phyloP scores from a whole-genome alignment of 805 yeast genomes.

The Barnettozyma pratensis region DNA sequence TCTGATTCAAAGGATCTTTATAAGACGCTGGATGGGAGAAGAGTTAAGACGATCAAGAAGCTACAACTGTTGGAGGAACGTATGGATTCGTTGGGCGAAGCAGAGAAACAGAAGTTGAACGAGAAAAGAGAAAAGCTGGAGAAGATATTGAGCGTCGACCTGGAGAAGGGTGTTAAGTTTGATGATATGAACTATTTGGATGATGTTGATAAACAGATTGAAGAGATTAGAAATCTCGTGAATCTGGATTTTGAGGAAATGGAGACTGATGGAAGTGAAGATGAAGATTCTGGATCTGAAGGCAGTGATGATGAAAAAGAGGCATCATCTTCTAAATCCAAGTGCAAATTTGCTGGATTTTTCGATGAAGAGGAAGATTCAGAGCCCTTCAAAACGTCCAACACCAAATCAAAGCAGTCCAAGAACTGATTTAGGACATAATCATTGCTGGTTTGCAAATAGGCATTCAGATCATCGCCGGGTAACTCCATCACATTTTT shows the following conservation, averaged over 20 bases:
- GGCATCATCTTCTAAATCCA: neutral
- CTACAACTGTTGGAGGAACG: conserved; percentile 32
- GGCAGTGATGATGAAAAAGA: conserved; percentile 3
- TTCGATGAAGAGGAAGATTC: conserved; percentile 4
- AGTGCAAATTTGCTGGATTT: conserved; percentile 3
- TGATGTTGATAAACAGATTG: conserved; percentile 32
- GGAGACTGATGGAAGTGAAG: conserved; percentile 3
- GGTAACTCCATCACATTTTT: neutral
- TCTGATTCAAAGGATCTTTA: conserved; percentile 29
- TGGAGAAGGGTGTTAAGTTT: conserved; percentile 27
- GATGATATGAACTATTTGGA: conserved; percentile 35
- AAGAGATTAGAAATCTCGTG: conserved; percentile 29
- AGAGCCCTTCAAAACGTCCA: too few relatives aligned
- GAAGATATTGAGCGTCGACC: conserved; percentile 28
- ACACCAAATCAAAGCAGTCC: too few relatives aligned
- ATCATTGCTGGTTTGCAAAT: too few relatives aligned
- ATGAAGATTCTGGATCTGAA: neutral
- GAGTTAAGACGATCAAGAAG: conserved; percentile 31
- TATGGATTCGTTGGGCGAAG: conserved; percentile 15
- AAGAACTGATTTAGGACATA: too few relatives aligned
- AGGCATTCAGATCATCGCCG: neutral
- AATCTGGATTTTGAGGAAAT: conserved; percentile 9
- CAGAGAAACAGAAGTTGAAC: conserved; percentile 18
- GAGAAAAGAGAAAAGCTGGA: conserved; percentile 33
- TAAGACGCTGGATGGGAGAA: conserved; percentile 37